phyloP scores from a whole-genome alignment of 2,329 filamentous ascomycete species.

The Nemania serpens region DNA sequence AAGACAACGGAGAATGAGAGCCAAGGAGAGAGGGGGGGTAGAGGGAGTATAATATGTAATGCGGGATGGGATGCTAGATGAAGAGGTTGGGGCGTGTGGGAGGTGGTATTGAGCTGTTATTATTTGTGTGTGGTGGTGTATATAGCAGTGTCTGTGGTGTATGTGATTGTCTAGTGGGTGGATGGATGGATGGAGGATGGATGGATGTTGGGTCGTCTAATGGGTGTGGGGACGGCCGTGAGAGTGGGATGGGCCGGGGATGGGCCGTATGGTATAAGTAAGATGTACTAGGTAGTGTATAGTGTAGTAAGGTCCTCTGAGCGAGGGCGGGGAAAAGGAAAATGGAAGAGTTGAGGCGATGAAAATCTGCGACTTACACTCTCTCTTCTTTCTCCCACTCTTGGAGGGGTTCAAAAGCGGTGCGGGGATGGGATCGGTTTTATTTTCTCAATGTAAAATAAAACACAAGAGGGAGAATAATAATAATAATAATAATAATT shows the following conservation, averaged over 20 bases:
- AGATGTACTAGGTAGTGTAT: background rate
- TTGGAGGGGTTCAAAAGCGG: conserved; percentile 2
- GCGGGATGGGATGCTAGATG: conserved; percentile 22
- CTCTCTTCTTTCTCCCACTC: conserved; percentile 17
- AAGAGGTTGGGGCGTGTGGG: conserved; percentile 34
- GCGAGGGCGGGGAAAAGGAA: too few relatives aligned
- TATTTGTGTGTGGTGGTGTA: conserved; percentile 16
- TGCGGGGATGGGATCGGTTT: conserved; percentile 28
- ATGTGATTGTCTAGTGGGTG: conserved; percentile 7
- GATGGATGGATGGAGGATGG: background rate
- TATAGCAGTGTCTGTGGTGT: conserved; percentile 9
- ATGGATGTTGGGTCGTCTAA: conserved; percentile 15
- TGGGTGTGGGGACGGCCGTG: conserved; percentile 16
- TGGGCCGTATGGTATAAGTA: background rate
- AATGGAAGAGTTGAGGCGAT: too few relatives aligned
- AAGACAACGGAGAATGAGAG: conserved; percentile 32
- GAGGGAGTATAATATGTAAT: conserved; percentile 33
- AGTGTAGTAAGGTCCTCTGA: background rate
- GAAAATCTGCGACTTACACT: background rate
- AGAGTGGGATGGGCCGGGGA: too few relatives aligned
- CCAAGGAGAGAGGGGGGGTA: conserved; percentile 17
- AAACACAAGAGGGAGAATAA: conserved; percentile 19
- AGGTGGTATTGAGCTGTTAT: conserved; percentile 21
- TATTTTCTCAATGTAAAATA: conserved; percentile 34
- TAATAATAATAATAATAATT: background rate